These are phyloP conservation scores for Stenocarpella maydis DNA, from an alignment of 2,329 filamentous ascomycete genomes.

Conservation along the genomic window DNA sequence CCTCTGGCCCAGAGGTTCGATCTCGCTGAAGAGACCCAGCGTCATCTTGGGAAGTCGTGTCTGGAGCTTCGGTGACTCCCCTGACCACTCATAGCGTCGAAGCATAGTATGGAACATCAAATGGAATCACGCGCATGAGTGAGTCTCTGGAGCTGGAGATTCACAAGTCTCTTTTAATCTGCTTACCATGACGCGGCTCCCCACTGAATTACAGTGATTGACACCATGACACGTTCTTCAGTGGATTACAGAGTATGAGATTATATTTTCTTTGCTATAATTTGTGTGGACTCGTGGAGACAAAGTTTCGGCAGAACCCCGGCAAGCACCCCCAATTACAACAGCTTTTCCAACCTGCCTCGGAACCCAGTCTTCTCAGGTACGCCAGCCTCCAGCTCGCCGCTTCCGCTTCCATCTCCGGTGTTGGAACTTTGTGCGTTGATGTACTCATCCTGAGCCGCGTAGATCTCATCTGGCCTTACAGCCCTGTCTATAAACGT, in stretches of 20 bases:
- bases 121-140: too few species aligned
- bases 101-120: too few species aligned
- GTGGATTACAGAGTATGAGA: not conserved
- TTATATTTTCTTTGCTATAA: not conserved
- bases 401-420: slow-evolving; percentile 15
- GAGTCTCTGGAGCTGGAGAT: too few species aligned
- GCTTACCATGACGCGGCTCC: not conserved
- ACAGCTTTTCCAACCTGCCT: slow-evolving; percentile 6
- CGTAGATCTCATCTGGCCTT: slow-evolving; percentile 29
- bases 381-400: slow-evolving; percentile 3
- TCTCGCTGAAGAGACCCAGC: too few species aligned
- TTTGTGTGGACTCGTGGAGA: not conserved
- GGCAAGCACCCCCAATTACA: not conserved
- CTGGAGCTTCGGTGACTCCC: too few species aligned
- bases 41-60: too few species aligned
- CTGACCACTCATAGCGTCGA: too few species aligned
- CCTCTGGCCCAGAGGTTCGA: too few species aligned
- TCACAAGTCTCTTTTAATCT: too few species aligned
- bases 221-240: not conserved
- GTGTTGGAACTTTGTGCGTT: slow-evolving; percentile 4
- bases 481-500: slow-evolving; percentile 29
- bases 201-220: not conserved
- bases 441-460: slow-evolving; percentile 11
- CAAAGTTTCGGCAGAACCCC: too few species aligned
- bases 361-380: slow-evolving; percentile 15